phyloP scores from a whole-genome alignment of 352 stramenopile genomes.

The Globisporangium uncinulatum region DNA sequence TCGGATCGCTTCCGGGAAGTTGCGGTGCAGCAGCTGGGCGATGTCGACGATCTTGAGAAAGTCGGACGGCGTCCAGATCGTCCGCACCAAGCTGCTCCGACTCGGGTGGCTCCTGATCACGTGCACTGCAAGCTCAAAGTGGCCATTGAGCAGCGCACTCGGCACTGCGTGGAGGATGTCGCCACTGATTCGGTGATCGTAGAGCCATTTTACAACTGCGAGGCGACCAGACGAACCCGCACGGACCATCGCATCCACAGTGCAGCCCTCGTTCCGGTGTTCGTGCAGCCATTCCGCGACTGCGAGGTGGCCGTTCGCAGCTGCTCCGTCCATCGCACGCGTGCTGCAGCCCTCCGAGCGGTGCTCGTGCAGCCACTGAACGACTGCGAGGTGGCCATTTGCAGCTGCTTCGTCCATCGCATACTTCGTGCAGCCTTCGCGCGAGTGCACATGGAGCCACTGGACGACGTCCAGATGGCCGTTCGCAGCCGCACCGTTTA shows the following conservation, averaged over 20 bases:
- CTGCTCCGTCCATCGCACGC: constrained; percentile 11
- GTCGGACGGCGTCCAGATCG: background rate
- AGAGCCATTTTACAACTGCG: constrained; percentile 6
- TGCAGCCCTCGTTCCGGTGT: constrained; percentile 7
- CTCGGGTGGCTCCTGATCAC: too few relatives aligned
- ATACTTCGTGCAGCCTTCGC: background rate
- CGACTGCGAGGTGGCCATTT: background rate
- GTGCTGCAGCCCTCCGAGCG: constrained; percentile 6
- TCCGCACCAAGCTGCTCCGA: too few relatives aligned
- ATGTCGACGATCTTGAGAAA: background rate
- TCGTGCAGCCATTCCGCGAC: constrained; percentile 3
- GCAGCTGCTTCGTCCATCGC: background rate
- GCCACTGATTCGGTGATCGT: background rate
- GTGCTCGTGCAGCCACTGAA: background rate
- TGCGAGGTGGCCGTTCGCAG: background rate
- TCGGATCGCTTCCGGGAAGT: background rate
- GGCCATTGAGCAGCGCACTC: background rate
- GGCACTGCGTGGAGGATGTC: background rate
- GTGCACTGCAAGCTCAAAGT: background rate
- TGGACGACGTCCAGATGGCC: background rate
- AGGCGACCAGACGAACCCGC: background rate
- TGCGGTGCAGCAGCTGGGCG: background rate
- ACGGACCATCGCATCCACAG: constrained; percentile 1
- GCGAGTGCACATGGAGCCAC: background rate
- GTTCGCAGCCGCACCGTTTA: background rate